Conservation (phyloP, 2,329 filamentous ascomycete species). For the Zymoseptoria crescenta region DNA sequence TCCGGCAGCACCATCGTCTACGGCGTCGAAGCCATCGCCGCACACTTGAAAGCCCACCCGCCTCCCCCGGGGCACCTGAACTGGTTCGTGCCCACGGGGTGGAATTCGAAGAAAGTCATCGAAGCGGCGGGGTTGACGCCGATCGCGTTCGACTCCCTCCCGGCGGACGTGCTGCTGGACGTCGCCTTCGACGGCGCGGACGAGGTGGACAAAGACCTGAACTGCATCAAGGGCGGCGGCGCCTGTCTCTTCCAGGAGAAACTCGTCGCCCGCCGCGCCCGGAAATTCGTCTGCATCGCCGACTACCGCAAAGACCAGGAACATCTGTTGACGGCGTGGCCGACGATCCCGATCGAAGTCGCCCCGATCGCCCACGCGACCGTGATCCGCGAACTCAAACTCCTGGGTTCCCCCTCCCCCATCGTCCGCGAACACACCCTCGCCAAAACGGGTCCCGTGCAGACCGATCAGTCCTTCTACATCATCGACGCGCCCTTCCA, state of each 20-base stretch:
- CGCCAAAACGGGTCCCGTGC: slow-evolving; percentile 73
- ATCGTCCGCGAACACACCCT: slow-evolving; percentile 63
- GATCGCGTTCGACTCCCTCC: slow-evolving; percentile 68
- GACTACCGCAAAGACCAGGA: slow-evolving; percentile 86
- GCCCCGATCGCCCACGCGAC: slow-evolving; percentile 73
- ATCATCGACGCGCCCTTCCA: slow-evolving; percentile 87
- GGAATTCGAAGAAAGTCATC: slow-evolving; percentile 79
- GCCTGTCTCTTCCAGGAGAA: slow-evolving; percentile 99
- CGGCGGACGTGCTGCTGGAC: slow-evolving; percentile 59
- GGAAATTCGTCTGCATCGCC: slow-evolving; percentile 29
- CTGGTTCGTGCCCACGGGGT: slow-evolving; percentile 86
- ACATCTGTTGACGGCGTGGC: slow-evolving; percentile 69
- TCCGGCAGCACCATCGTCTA: slow-evolving; percentile 77
- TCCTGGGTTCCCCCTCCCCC: slow-evolving; percentile 65
- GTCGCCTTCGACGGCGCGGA: slow-evolving; percentile 95
- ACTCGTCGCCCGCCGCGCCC: slow-evolving; percentile 62
- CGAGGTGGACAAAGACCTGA: slow-evolving; percentile 88
- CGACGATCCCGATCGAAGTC: slow-evolving; percentile 85
- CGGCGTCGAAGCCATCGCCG: slow-evolving; percentile 71
- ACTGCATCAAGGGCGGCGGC: slow-evolving; percentile 95
- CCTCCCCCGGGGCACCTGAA: slow-evolving; percentile 51
- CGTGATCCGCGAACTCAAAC: slow-evolving; percentile 63
- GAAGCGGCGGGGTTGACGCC: slow-evolving; percentile 68
- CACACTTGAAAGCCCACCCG: slow-evolving; percentile 40
- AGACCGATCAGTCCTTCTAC: slow-evolving; percentile 79